Conservation (phyloP, 1,284 basidiomycete species). For the Puccinia polysora region DNA sequence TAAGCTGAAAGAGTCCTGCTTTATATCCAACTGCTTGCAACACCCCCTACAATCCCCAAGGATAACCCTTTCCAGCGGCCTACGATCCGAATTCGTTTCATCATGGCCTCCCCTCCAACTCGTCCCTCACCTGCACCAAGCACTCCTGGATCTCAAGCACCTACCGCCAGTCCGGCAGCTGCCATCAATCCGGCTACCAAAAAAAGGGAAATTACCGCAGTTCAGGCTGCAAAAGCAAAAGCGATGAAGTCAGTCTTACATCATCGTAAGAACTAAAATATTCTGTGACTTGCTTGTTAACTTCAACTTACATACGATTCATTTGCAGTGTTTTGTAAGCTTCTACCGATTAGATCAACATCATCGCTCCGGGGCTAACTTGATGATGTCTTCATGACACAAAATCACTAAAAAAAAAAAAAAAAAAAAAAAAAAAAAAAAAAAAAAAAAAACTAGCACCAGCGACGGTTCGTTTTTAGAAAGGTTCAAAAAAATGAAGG, state of each 20-base stretch:
- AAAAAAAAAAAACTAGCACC: constrained; percentile 7
- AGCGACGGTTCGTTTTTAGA: constrained; percentile 41
- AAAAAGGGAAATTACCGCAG: constrained; percentile 35
- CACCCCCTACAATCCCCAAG: too few species aligned
- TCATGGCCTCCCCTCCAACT: constrained; percentile 15
- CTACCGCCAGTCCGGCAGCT: not conserved
- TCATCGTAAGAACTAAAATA: not conserved
- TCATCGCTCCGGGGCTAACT: not conserved
- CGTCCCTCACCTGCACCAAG: constrained; percentile 21
- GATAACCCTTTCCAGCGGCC: too few species aligned
- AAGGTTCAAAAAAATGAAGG: constrained; percentile 43
- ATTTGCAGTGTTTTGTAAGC: constrained; percentile 42
- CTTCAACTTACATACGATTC: too few species aligned
- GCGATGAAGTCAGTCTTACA: constrained; percentile 34
- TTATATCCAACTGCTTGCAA: too few species aligned
- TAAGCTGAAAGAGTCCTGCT: too few species aligned
- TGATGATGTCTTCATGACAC: not conserved
- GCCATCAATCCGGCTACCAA: constrained; percentile 41
- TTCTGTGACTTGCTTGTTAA: too few species aligned
- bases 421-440: too few species aligned
- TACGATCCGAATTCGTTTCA: too few species aligned
- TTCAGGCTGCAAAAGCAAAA: constrained; percentile 40
- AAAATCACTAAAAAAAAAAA: too few species aligned
- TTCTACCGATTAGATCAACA: too few species aligned
- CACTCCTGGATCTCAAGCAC: constrained; percentile 30